Evolutionary conservation across 345 rosid species (phyloP).

Genomic region (Citrus sp.): DNA sequence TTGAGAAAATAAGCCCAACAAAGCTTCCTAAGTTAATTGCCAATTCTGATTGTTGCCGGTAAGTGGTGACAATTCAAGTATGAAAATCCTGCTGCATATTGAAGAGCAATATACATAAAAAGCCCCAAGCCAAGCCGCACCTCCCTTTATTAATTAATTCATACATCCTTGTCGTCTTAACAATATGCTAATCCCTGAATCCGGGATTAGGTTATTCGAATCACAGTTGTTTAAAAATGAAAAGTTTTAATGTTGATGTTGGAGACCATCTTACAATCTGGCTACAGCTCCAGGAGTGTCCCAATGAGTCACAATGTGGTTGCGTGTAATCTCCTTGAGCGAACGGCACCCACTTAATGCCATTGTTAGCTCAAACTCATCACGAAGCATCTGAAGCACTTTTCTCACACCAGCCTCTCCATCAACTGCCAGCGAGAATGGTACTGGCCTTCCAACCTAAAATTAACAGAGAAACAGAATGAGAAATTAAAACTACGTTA

Average conservation of each 20-base stretch:
- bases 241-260: background rate
- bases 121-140: background rate
- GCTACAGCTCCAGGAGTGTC: slow-evolving; percentile 48
- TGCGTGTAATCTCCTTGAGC: slow-evolving; percentile 71
- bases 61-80: background rate
- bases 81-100: background rate
- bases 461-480: background rate
- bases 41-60: background rate
- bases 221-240: background rate
- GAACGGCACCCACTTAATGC: slow-evolving; percentile 87
- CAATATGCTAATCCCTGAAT: background rate
- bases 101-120: background rate
- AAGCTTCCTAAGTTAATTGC: background rate
- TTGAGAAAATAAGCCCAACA: background rate
- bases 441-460: slow-evolving; percentile 88
- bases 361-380: slow-evolving; percentile 91
- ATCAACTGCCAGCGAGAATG: slow-evolving; percentile 77
- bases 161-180: too few relatives aligned
- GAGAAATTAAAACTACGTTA: background rate
- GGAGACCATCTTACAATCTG: slow-evolving; percentile 31
- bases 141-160: background rate
- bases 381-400: slow-evolving; percentile 69
- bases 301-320: slow-evolving; percentile 70
- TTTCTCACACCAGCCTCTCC: slow-evolving; percentile 77
- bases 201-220: background rate